A percentile compares a stretch with the other conserved stretches of the same genome.
These are phyloP conservation scores for Oryza coarctata DNA, from an alignment of 176 grass and related monocot genomes.

Conservation along the genomic window DNA sequence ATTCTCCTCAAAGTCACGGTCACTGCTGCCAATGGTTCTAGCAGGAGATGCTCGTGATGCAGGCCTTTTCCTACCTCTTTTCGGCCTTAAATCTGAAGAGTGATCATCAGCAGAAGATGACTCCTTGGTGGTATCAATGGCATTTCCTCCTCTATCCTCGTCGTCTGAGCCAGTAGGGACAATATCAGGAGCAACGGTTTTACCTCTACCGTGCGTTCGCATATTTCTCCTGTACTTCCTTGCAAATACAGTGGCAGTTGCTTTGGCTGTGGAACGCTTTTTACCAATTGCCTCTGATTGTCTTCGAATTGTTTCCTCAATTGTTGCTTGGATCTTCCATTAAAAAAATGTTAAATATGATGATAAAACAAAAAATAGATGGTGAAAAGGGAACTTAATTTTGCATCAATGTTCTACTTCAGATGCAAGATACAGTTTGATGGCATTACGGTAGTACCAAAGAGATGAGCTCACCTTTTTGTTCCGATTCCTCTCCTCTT, in stretches of 20 bases:
- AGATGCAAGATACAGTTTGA: constrained; percentile 5
- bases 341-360: background rate
- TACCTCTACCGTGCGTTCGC: constrained; percentile 49
- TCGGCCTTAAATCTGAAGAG: constrained; percentile 63
- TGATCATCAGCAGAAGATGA: constrained; percentile 62
- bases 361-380: constrained; percentile 21
- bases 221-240: constrained; percentile 64
- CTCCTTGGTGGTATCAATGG: constrained; percentile 53
- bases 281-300: constrained; percentile 67
- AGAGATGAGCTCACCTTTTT: constrained; percentile 55
- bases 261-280: constrained; percentile 58
- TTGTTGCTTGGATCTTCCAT: constrained; percentile 82
- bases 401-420: background rate
- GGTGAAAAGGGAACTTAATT: background rate
- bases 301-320: constrained; percentile 64
- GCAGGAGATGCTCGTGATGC: constrained; percentile 52
- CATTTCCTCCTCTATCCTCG: constrained; percentile 67
- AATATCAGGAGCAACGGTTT: constrained; percentile 37
- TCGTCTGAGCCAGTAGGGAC: constrained; percentile 50
- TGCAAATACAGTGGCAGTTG: constrained; percentile 41
- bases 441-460: background rate
- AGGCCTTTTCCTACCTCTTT: constrained; percentile 48
- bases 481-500: constrained; percentile 70
- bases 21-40: constrained; percentile 44
- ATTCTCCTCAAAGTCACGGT: constrained; percentile 54